These are phyloP conservation scores for Plasmopara halstedii DNA, from an alignment of 352 stramenopile species.

Conservation along the genomic window DNA sequence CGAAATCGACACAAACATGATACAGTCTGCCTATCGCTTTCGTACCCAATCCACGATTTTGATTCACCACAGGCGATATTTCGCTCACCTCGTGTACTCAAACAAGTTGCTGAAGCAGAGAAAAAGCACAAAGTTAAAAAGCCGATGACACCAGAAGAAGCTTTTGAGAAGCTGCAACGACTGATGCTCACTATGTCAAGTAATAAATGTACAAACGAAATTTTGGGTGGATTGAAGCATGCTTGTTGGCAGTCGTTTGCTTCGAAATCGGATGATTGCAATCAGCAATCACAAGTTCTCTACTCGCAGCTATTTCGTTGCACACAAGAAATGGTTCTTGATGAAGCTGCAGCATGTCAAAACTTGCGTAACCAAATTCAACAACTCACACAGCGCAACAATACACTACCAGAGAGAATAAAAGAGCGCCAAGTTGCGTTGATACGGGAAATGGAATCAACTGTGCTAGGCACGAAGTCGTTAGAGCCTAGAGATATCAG, in stretches of 20 bases:
- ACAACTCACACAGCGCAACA: conserved; percentile 16
- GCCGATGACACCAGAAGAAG: conserved; percentile 22
- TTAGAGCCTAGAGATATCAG: not conserved
- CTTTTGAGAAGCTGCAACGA: conserved; percentile 17
- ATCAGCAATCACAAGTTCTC: conserved; percentile 7
- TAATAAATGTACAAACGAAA: not conserved
- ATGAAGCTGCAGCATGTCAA: conserved; percentile 13
- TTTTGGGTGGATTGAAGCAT: conserved; percentile 21
- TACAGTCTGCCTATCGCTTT: not conserved
- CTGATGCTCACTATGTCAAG: not conserved
- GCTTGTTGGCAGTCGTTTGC: conserved; percentile 31
- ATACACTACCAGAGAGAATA: conserved; percentile 27
- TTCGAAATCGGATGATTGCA: not conserved
- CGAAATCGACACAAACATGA: conserved; percentile 1
- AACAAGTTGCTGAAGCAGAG: conserved; percentile 27
- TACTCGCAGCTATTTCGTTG: conserved; percentile 32
- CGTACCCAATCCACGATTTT: not conserved
- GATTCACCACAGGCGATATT: conserved; percentile 13
- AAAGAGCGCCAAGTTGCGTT: conserved; percentile 18
- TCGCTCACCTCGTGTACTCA: conserved; percentile 23
- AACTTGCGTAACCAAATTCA: conserved; percentile 15
- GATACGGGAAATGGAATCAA: conserved; percentile 10
- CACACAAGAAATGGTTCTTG: conserved; percentile 18
- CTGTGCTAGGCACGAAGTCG: not conserved
- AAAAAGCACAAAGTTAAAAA: conserved; percentile 3